These are phyloP conservation scores for Fusarium sp. DNA, from an alignment of 2,329 filamentous ascomycete genomes.

Conservation along the genomic window DNA sequence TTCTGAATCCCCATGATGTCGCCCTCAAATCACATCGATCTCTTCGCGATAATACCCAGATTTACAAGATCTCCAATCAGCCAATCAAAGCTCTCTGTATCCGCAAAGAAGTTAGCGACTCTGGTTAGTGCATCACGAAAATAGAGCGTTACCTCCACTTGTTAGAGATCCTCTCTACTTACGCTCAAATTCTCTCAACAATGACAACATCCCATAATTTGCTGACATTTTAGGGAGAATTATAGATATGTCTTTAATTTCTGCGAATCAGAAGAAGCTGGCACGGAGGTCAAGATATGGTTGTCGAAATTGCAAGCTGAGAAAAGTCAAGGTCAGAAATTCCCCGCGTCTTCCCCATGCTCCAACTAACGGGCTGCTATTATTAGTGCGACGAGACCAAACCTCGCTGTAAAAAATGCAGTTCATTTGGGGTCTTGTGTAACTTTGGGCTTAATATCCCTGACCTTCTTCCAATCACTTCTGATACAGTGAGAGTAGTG, in stretches of 20 bases:
- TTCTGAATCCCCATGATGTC: fast-evolving
- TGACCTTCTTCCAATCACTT: conserved; percentile 54
- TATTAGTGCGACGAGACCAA: conserved; percentile 61
- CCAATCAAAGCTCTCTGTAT: conserved; percentile 47
- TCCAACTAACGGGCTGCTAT: too few species aligned
- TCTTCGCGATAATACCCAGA: not conserved
- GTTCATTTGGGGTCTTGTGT: conserved; percentile 59
- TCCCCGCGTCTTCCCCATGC: not conserved
- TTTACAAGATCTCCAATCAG: not conserved
- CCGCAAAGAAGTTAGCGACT: conserved; percentile 47
- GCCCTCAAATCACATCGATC: not conserved
- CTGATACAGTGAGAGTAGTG: conserved; percentile 34
- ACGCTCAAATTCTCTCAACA: not conserved
- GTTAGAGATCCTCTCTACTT: not conserved
- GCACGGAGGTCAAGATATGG: conserved; percentile 58
- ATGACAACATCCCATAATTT: not conserved
- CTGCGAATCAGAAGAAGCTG: not conserved
- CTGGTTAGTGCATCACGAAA: conserved; percentile 31
- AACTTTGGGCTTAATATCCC: conserved; percentile 54
- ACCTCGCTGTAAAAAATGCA: conserved; percentile 58
- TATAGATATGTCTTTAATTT: conserved; percentile 8
- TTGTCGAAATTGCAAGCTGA: conserved; percentile 64
- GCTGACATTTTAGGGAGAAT: not conserved
- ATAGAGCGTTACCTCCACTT: not conserved
- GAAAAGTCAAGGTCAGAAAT: conserved; percentile 60